Conservation (phyloP, 805 yeast species). For the Cyberlindnera mississippiensis region DNA sequence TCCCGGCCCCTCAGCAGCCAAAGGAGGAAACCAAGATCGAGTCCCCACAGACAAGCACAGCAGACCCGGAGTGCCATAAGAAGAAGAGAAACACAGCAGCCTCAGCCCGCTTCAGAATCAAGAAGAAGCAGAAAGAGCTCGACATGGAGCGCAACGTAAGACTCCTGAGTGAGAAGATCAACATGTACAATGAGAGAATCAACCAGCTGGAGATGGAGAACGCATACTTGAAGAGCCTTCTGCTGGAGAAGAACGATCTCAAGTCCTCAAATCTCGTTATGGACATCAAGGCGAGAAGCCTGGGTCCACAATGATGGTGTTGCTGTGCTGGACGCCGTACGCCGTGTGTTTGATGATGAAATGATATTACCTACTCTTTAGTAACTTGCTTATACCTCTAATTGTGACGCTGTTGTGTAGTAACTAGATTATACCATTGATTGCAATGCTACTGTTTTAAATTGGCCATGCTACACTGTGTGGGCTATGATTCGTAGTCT, state of each 20-base stretch:
- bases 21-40: slow-evolving; percentile 30
- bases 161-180: slow-evolving; percentile 42
- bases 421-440: too few relatives aligned
- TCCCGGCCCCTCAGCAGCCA: slow-evolving; percentile 21
- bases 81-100: slow-evolving; percentile 62
- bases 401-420: too few relatives aligned
- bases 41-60: slow-evolving; percentile 7
- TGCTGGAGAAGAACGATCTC: slow-evolving; percentile 46
- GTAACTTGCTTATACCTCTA: too few relatives aligned
- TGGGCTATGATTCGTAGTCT: too few relatives aligned
- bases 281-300: slow-evolving; percentile 32
- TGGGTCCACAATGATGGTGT: not conserved
- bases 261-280: slow-evolving; percentile 36
- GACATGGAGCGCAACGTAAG: slow-evolving; percentile 50
- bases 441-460: too few relatives aligned
- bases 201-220: slow-evolving; percentile 61
- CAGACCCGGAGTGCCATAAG: slow-evolving; percentile 35
- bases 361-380: not conserved
- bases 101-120: slow-evolving; percentile 58
- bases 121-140: slow-evolving; percentile 56
- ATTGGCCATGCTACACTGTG: too few relatives aligned
- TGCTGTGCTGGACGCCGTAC: not conserved
- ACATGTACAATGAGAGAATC: slow-evolving; percentile 41
- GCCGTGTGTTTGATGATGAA: too few relatives aligned
- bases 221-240: slow-evolving; percentile 48